phyloP scores from a whole-genome alignment of 1,284 basidiomycete species.

The Apiotrichum gracile region DNA sequence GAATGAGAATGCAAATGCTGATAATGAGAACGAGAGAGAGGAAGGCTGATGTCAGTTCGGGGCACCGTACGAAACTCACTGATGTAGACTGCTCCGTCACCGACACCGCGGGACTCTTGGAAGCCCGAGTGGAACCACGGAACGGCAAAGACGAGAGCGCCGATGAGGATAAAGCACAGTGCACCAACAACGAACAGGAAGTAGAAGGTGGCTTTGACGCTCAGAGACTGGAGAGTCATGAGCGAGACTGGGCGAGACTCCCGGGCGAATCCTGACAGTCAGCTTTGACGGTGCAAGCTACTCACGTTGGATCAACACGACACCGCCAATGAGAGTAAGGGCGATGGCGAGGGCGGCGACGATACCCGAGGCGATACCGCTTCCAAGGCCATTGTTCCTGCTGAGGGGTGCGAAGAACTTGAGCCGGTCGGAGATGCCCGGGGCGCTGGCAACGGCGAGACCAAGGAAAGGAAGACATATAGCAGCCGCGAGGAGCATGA shows the following conservation, averaged over 20 bases:
- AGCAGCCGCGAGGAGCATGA: slow-evolving; percentile 54
- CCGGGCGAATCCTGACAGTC: slow-evolving; percentile 17
- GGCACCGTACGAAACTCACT: slow-evolving; percentile 48
- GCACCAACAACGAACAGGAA: slow-evolving; percentile 54
- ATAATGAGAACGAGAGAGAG: slow-evolving; percentile 57
- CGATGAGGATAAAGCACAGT: slow-evolving; percentile 61
- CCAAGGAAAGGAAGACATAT: slow-evolving; percentile 62
- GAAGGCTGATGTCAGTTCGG: slow-evolving; percentile 24
- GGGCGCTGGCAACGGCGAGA: slow-evolving; percentile 60
- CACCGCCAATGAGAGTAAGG: slow-evolving; percentile 55
- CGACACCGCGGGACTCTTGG: slow-evolving; percentile 52
- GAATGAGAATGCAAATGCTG: slow-evolving; percentile 63
- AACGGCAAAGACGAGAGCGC: slow-evolving; percentile 61
- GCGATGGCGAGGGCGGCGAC: slow-evolving; percentile 60
- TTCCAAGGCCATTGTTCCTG: slow-evolving; percentile 52
- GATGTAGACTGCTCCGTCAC: slow-evolving; percentile 66
- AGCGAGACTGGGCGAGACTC: slow-evolving; percentile 59
- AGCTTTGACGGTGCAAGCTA: slow-evolving; percentile 13
- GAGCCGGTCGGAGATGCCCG: slow-evolving; percentile 62
- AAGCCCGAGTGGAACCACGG: slow-evolving; percentile 53
- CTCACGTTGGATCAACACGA: slow-evolving; percentile 58
- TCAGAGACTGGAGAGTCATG: slow-evolving; percentile 56
- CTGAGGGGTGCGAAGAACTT: slow-evolving; percentile 58
- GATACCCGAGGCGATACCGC: slow-evolving; percentile 61
- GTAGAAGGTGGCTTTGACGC: slow-evolving; percentile 64